Evolutionary conservation across 352 stramenopile species (phyloP).

Genomic region (Globisporangium nunn): DNA sequence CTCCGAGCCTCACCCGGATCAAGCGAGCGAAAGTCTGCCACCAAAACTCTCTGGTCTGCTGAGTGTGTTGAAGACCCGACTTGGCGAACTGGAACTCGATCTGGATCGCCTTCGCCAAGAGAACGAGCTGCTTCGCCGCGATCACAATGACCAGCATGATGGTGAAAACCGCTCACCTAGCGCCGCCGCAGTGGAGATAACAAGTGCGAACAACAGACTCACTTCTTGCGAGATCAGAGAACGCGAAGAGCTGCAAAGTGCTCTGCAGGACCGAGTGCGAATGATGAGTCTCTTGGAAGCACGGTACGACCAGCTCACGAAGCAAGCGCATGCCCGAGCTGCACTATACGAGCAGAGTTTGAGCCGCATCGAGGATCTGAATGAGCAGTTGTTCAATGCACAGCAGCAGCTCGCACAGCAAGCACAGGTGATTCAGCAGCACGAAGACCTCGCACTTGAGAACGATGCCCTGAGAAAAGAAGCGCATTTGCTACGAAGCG

Average conservation of each 20-base stretch:
- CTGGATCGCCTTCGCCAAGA: constrained; percentile 37
- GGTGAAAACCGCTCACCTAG: not conserved
- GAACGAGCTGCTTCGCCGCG: constrained; percentile 40
- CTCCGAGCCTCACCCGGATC: not conserved
- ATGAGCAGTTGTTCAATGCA: constrained; percentile 28
- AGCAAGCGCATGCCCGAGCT: constrained; percentile 27
- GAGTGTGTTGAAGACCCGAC: constrained; percentile 27
- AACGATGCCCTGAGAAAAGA: constrained; percentile 36
- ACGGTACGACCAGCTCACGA: constrained; percentile 37
- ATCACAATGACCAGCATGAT: constrained; percentile 4
- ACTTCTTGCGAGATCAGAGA: constrained; percentile 1
- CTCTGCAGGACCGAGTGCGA: constrained; percentile 25
- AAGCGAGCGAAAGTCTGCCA: not conserved
- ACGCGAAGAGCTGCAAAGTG: constrained; percentile 22
- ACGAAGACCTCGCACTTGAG: constrained; percentile 23
- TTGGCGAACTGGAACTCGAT: constrained; percentile 37
- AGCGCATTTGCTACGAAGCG: constrained; percentile 39
- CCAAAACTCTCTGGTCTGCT: constrained; percentile 17
- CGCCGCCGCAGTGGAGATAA: not conserved
- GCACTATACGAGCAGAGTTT: constrained; percentile 34
- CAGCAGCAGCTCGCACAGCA: constrained; percentile 37
- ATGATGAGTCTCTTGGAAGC: constrained; percentile 49
- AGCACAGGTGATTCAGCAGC: constrained; percentile 24
- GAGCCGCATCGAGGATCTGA: constrained; percentile 30
- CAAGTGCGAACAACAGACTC: not conserved